Conservation (phyloP, 768 basidiomycete genomes). For the Leccinum subgranulosum region DNA sequence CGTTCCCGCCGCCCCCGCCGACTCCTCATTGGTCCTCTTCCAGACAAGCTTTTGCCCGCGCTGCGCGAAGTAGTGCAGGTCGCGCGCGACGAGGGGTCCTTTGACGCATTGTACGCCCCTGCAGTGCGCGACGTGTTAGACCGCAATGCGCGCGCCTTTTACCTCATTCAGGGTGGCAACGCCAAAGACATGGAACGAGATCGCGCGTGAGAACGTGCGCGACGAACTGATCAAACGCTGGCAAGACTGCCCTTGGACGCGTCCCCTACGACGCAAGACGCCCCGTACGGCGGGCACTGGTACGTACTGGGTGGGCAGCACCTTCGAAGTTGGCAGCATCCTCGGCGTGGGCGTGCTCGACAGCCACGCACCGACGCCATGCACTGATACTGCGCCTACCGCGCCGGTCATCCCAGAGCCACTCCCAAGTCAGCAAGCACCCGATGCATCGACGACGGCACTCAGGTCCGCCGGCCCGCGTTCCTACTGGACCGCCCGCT, state of each 20-base stretch:
- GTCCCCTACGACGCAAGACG: constrained; percentile 33
- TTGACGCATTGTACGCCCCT: too few relatives aligned
- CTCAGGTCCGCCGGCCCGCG: constrained; percentile 19
- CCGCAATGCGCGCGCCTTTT: too few relatives aligned
- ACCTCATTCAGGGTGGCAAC: too few relatives aligned
- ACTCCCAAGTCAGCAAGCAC: background rate
- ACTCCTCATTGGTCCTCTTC: too few relatives aligned
- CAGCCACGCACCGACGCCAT: constrained; percentile 6
- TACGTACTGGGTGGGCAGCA: constrained; percentile 63
- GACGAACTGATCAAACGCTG: constrained; percentile 57
- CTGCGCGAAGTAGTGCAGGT: too few relatives aligned
- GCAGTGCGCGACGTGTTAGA: too few relatives aligned
- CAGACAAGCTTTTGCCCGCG: too few relatives aligned
- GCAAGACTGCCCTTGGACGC: constrained; percentile 67
- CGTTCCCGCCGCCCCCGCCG: too few relatives aligned
- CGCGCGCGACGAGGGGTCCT: too few relatives aligned
- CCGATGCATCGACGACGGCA: constrained; percentile 18
- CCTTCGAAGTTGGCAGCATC: constrained; percentile 74
- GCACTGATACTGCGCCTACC: background rate
- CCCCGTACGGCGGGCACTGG: constrained; percentile 2
- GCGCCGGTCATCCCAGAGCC: background rate
- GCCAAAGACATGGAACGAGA: too few relatives aligned
- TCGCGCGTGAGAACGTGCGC: too few relatives aligned
- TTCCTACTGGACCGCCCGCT: constrained; percentile 22
- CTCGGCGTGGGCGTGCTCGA: constrained; percentile 64